Percentiles rank a stretch among this genome's conserved stretches.
These are phyloP conservation scores for Amoebophrya sp. DNA, from an alignment of 169 alveolate genomes.

Conservation along the genomic window DNA sequence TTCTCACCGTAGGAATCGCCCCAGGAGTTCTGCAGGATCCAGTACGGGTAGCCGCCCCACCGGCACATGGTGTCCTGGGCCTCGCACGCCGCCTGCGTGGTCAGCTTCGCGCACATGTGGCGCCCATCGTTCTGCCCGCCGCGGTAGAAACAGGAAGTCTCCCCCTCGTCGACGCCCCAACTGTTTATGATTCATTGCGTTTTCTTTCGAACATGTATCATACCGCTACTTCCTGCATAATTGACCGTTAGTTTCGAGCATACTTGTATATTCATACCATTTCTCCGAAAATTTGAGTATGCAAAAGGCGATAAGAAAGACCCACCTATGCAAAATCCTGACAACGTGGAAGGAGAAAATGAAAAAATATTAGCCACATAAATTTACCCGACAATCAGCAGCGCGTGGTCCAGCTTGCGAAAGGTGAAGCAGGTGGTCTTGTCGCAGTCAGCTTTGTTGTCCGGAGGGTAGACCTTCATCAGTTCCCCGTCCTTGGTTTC, in stretches of 20 bases:
- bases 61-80: background rate
- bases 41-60: slow-evolving; percentile 17
- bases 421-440: background rate
- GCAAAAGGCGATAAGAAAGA: too few relatives aligned
- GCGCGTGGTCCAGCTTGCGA: background rate
- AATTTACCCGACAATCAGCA: background rate
- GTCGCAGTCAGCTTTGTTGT: background rate
- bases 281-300: too few relatives aligned
- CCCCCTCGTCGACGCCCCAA: background rate
- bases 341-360: too few relatives aligned
- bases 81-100: background rate
- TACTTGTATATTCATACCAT: too few relatives aligned
- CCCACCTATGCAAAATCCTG: too few relatives aligned
- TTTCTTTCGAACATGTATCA: too few relatives aligned
- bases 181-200: too few relatives aligned
- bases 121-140: slow-evolving; percentile 23
- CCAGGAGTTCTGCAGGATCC: background rate
- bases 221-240: too few relatives aligned
- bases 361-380: background rate
- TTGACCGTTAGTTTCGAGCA: too few relatives aligned
- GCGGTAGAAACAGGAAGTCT: background rate
- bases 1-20: background rate
- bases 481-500: background rate
- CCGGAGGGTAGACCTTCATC: background rate
- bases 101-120: background rate